These are phyloP conservation scores for Boletus rubropictus DNA, from an alignment of 768 basidiomycete species.

Conservation along the genomic window DNA sequence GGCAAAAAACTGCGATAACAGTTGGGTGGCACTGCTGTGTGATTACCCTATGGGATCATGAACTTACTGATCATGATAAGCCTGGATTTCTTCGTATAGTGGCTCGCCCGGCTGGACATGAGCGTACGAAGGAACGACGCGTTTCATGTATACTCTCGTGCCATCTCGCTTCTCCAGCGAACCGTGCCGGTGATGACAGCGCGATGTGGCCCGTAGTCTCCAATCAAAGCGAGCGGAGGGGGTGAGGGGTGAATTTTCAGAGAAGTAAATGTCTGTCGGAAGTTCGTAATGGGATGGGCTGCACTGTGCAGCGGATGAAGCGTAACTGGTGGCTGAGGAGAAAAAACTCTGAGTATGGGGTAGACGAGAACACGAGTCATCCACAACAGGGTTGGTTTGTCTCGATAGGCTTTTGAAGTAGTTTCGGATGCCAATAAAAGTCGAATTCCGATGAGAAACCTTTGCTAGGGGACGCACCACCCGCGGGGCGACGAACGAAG, in stretches of 20 bases:
- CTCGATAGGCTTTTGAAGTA: constrained; percentile 23
- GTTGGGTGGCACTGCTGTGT: background rate
- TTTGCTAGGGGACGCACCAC: constrained; percentile 6
- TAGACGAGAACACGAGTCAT: background rate
- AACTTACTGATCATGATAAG: constrained; percentile 51
- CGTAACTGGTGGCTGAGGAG: constrained; percentile 5
- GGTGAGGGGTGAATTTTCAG: constrained; percentile 25
- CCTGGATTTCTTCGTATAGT: constrained; percentile 45
- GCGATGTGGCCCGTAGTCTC: constrained; percentile 50
- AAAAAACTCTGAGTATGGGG: constrained; percentile 10
- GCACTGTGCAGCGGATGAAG: constrained; percentile 6
- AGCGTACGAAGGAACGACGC: constrained; percentile 34
- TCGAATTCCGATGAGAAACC: constrained; percentile 11
- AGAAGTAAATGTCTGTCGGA: constrained; percentile 27
- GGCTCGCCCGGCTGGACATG: constrained; percentile 35
- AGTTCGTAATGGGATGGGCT: constrained; percentile 18
- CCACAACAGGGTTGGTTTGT: background rate
- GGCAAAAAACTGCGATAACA: constrained; percentile 41
- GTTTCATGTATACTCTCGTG: constrained; percentile 29
- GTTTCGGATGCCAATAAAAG: constrained; percentile 29
- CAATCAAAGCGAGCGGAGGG: constrained; percentile 50
- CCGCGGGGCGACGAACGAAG: constrained; percentile 3
- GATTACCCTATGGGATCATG: background rate
- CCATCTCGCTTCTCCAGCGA: constrained; percentile 7
- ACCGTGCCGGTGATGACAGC: constrained; percentile 20